Conservation (phyloP, 78 protist genomes). For the Dictyostelium citrinum region DNA sequence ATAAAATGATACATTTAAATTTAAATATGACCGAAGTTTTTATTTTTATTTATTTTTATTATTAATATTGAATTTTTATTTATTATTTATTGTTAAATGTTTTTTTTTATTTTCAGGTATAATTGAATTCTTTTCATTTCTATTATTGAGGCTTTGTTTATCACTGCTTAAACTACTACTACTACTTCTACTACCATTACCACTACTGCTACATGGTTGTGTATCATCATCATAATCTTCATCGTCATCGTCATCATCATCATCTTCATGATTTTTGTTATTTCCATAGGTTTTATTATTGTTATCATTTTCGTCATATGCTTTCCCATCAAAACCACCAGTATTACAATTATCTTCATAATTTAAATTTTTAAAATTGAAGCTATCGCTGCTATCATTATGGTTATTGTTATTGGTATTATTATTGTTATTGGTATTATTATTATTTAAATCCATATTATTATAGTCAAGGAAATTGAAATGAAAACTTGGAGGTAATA, state of each 20-base stretch:
- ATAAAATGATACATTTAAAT: no score
- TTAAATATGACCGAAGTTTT: no score
- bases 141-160: background rate
- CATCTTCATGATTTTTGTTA: background rate
- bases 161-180: background rate
- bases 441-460: background rate
- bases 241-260: background rate
- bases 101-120: background rate
- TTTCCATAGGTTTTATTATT: no score
- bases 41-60: no score
- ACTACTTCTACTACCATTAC: background rate
- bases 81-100: background rate
- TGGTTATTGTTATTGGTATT: no score
- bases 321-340: background rate
- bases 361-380: background rate
- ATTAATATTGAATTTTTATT: background rate
- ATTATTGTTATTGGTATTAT: no score
- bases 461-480: background rate
- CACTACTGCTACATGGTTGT: background rate
- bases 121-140: background rate
- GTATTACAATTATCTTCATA: background rate
- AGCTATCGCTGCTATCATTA: background rate
- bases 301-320: background rate
- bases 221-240: background rate
- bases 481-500: conserved; percentile 6